A percentile compares a stretch with the other conserved stretches of the same genome.
Conservation (phyloP, 305 asterid species). For the Fraxinus albicans region DNA sequence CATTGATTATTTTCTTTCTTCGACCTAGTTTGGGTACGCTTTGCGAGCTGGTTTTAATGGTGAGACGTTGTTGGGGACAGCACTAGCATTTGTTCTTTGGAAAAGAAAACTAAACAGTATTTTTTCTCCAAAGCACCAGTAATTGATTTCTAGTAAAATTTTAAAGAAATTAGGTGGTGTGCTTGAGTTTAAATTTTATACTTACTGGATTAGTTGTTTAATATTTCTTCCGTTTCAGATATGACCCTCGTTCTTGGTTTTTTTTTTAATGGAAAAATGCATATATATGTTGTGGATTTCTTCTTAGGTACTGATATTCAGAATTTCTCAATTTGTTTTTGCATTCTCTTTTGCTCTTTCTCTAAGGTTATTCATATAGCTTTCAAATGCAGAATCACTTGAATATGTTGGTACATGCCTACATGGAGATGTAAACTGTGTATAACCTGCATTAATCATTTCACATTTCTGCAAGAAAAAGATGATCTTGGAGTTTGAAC, state of each 20-base stretch:
- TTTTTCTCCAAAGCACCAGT: background rate
- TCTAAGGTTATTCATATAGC: background rate
- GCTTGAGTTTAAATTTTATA: constrained; percentile 15
- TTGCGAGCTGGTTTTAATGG: background rate
- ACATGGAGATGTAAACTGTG: constrained; percentile 16
- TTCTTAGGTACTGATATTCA: background rate
- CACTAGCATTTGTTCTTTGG: background rate
- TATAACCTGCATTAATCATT: background rate
- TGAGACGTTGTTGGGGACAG: background rate
- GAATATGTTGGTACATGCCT: background rate
- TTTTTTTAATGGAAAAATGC: constrained; percentile 7
- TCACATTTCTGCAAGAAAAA: background rate
- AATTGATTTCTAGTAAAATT: constrained; percentile 6
- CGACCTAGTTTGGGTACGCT: background rate
- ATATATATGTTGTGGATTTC: constrained; percentile 2
- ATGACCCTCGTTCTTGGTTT: constrained; percentile 16
- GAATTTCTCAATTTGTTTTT: constrained; percentile 6
- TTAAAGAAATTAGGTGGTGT: constrained; percentile 20
- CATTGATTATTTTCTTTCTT: background rate
- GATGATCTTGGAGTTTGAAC: background rate
- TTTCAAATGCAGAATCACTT: constrained; percentile 7
- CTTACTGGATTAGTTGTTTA: constrained; percentile 17
- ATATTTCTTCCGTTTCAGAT: constrained; percentile 24
- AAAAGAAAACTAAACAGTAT: background rate
- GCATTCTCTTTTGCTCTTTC: background rate